Conservation (phyloP, 2,329 filamentous ascomycete species). For the Nannizzia gypsea region DNA sequence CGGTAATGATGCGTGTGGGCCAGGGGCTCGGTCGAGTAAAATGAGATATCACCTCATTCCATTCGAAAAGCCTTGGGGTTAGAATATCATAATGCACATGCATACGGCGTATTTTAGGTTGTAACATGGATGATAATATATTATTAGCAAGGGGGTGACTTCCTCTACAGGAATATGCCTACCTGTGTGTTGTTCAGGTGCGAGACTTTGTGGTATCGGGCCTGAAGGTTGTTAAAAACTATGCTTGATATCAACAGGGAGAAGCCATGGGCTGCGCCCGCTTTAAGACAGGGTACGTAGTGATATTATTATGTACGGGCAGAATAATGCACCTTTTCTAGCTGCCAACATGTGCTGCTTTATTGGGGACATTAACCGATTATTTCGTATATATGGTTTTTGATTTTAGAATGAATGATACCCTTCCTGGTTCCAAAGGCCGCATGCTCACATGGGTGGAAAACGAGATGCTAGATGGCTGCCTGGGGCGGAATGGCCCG, state of each 20-base stretch:
- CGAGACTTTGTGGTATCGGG: neutral
- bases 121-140: neutral
- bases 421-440: neutral
- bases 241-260: neutral
- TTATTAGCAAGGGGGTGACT: neutral
- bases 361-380: neutral
- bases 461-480: neutral
- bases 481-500: neutral
- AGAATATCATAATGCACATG: neutral
- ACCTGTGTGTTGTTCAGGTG: neutral
- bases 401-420: neutral
- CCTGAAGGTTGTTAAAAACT: neutral
- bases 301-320: neutral
- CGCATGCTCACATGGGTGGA: neutral
- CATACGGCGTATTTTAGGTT: neutral
- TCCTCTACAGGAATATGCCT: neutral
- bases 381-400: constrained; percentile 3
- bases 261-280: neutral
- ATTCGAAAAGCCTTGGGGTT: neutral
- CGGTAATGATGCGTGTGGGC: neutral
- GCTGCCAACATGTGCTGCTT: neutral
- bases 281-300: neutral
- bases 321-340: neutral
- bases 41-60: neutral
- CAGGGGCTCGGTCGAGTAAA: neutral